A percentile compares a stretch with the other conserved stretches of the same genome.
These are phyloP conservation scores for Peniophora sp. DNA, from an alignment of 1,284 basidiomycete genomes.

Conservation along the genomic window DNA sequence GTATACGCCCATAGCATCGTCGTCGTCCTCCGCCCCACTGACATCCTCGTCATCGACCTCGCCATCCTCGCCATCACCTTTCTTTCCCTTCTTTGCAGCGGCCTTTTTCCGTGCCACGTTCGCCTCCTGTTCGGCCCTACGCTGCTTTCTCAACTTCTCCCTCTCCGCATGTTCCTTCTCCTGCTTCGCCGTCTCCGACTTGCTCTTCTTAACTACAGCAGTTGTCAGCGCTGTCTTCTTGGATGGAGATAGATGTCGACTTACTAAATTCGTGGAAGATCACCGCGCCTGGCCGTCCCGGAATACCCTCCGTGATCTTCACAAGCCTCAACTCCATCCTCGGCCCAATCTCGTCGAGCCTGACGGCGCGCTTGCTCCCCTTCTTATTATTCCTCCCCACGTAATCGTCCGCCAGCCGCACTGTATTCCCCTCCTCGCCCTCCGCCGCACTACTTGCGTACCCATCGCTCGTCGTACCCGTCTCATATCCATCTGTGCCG, in stretches of 20 bases:
- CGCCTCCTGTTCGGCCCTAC: conserved; percentile 80
- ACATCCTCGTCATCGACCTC: conserved; percentile 26
- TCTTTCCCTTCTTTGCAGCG: conserved; percentile 17
- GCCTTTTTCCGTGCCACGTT: conserved; percentile 81
- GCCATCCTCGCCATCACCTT: conserved; percentile 18
- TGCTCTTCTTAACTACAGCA: conserved; percentile 71
- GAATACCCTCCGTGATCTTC: conserved; percentile 93
- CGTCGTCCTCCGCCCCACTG: conserved; percentile 22
- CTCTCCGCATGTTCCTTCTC: conserved; percentile 72
- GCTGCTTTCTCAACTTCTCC: conserved; percentile 64
- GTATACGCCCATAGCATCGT: conserved; percentile 32
- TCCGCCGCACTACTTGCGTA: conserved; percentile 72
- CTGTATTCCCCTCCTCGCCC: conserved; percentile 74
- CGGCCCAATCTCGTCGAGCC: conserved; percentile 91
- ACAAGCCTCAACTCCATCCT: conserved; percentile 89
- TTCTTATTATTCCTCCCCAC: conserved; percentile 91
- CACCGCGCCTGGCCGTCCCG: conserved; percentile 82
- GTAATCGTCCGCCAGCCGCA: conserved; percentile 87
- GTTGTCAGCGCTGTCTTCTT: not conserved
- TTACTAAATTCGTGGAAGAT: conserved; percentile 88
- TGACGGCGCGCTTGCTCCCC: conserved; percentile 85
- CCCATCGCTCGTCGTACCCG: conserved; percentile 40
- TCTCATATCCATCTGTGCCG: conserved; percentile 72
- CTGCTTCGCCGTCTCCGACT: conserved; percentile 58
- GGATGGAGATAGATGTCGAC: conserved; percentile 18